Evolutionary conservation across 805 yeast species (phyloP).

Genomic region (Lipomyces spencermartinsiae): DNA sequence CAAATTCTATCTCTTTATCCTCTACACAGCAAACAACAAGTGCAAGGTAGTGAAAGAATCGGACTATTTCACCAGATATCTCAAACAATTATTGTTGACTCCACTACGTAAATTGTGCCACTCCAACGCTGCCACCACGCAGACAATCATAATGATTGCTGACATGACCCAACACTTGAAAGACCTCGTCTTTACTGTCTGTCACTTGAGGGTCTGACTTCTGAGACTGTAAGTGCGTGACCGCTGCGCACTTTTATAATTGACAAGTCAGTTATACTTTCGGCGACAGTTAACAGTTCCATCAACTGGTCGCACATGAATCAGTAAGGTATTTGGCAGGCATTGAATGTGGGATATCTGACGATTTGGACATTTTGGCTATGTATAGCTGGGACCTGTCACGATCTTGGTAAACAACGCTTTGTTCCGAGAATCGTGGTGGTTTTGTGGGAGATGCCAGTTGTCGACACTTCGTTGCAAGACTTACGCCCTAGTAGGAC

Average conservation of each 20-base stretch:
- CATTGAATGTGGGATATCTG: conserved; percentile 81
- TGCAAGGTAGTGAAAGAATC: too few species aligned
- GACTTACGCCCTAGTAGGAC: conserved; percentile 44
- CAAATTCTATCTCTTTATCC: neutral
- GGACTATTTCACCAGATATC: neutral
- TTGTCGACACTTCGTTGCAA: conserved; percentile 51
- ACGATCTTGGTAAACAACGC: conserved; percentile 87
- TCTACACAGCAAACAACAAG: neutral
- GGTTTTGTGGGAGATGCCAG: conserved; percentile 60
- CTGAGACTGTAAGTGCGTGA: neutral
- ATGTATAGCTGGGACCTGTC: too few species aligned
- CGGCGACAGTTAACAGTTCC: too few species aligned
- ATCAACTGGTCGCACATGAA: conserved; percentile 85
- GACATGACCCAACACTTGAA: neutral
- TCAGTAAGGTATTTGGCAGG: conserved; percentile 87
- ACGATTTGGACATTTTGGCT: too few species aligned
- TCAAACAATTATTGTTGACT: neutral
- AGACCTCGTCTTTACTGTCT: neutral
- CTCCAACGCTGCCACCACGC: too few species aligned
- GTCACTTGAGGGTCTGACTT: neutral
- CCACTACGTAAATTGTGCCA: too few species aligned
- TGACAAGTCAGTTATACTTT: too few species aligned
- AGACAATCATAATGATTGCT: too few species aligned
- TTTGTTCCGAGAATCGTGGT: conserved; percentile 65
- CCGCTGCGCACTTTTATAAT: neutral